Evolutionary conservation across 345 rosid species (phyloP).

Genomic region (Lumnitzera littorea): DNA sequence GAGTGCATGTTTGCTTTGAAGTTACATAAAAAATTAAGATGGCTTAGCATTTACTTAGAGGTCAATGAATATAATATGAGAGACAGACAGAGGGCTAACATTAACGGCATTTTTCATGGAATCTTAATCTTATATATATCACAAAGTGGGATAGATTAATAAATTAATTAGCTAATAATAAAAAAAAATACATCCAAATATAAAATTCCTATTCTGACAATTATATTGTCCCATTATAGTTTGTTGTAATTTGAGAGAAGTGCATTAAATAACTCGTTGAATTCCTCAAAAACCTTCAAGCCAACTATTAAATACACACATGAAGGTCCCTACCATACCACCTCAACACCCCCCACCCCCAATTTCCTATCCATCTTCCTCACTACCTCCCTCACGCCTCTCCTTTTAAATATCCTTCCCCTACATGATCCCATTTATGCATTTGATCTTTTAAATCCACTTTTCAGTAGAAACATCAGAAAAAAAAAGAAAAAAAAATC

Average conservation of each 20-base stretch:
- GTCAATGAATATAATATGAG: no score
- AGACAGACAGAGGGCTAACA: no score
- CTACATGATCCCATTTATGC: slow-evolving; percentile 21
- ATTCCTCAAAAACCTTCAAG: background rate
- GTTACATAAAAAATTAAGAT: no score
- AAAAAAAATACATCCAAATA: no score
- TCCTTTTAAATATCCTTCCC: slow-evolving; percentile 23
- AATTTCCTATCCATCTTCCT: slow-evolving; percentile 9
- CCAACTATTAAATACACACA: background rate
- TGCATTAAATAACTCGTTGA: background rate
- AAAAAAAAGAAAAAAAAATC: background rate
- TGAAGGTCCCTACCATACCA: background rate
- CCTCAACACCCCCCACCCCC: background rate
- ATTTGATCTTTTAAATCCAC: background rate
- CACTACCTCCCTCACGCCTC: background rate
- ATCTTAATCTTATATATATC: no score
- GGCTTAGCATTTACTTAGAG: no score
- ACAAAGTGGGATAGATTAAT: no score
- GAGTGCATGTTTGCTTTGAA: no score
- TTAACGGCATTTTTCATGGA: no score
- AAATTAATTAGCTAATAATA: no score
- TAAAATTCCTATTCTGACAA: background rate
- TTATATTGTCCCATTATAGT: no score
- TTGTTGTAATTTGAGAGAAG: background rate
- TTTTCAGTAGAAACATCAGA: no score